Conservation (phyloP, 768 basidiomycete genomes). For the Astraeus odoratus region DNA sequence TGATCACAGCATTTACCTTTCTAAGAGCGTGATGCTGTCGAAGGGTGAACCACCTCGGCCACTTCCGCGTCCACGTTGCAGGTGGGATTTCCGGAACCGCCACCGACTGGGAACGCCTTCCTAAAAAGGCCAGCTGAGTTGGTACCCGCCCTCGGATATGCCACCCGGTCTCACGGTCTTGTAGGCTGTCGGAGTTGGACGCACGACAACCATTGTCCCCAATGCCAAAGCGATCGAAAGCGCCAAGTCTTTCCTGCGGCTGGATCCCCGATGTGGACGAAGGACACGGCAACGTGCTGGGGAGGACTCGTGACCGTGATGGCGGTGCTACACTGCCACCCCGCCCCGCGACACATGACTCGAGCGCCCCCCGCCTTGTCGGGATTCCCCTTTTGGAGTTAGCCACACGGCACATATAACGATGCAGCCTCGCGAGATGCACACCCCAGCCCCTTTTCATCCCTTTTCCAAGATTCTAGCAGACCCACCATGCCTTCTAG, state of each 20-base stretch:
- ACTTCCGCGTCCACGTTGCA: conserved; percentile 19
- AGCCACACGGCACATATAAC: not conserved
- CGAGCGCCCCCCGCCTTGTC: not conserved
- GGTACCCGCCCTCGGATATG: not conserved
- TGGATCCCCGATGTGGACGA: no score
- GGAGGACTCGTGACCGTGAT: no score
- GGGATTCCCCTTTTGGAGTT: not conserved
- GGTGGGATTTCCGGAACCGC: not conserved
- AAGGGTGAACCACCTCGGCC: conserved; percentile 11
- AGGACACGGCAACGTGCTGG: no score
- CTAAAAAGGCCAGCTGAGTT: no score
- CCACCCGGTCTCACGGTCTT: not conserved
- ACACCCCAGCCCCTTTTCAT: not conserved
- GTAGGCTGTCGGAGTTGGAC: not conserved
- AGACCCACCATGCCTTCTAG: conserved; percentile 35
- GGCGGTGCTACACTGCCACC: not conserved
- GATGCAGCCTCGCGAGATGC: not conserved
- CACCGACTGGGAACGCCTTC: conserved; percentile 1
- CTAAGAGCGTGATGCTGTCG: conserved; percentile 10
- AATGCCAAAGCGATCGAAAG: no score
- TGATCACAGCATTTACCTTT: conserved; percentile 21
- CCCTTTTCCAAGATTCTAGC: not conserved
- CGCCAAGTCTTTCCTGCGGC: no score
- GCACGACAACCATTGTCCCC: no score
- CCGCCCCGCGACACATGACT: not conserved